These are phyloP conservation scores for Ciborinia camelliae DNA, from an alignment of 2,329 filamentous ascomycete genomes.

Conservation along the genomic window DNA sequence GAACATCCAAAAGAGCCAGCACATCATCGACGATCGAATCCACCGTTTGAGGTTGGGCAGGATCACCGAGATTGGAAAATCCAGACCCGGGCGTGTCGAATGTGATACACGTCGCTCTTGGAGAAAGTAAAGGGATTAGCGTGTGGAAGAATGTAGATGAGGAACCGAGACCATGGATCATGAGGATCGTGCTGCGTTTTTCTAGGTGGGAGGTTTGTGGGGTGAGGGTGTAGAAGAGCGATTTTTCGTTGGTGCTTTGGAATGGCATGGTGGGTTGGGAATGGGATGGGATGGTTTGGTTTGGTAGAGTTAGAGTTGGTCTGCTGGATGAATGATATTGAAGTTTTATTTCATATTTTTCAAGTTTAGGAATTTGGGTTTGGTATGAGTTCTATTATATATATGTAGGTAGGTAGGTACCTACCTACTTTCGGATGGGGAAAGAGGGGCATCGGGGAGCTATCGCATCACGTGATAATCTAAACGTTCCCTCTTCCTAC, in stretches of 20 bases:
- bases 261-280: slow-evolving; percentile 8
- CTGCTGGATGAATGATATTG: no score
- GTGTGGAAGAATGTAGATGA: slow-evolving; percentile 15
- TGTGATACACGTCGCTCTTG: slow-evolving; percentile 1
- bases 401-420: no score
- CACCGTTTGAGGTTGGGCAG: slow-evolving; percentile 8
- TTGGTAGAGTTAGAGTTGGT: no score
- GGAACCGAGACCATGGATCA: slow-evolving; percentile 14
- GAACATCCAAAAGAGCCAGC: slow-evolving; percentile 7
- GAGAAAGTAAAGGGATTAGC: not conserved
- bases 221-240: slow-evolving; percentile 9
- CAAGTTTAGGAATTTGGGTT: no score
- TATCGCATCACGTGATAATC: no score
- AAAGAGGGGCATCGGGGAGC: no score
- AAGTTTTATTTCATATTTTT: no score
- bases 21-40: slow-evolving; percentile 2
- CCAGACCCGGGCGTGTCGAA: slow-evolving; percentile 12
- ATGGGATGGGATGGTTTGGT: no score
- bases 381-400: no score
- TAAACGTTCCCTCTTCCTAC: no score
- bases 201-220: not conserved
- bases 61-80: not conserved
- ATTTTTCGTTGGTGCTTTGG: not conserved
- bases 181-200: not conserved
- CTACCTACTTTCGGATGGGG: no score